These are phyloP conservation scores for Toxicodendron radicans DNA, from an alignment of 345 rosid genomes.

Conservation along the genomic window DNA sequence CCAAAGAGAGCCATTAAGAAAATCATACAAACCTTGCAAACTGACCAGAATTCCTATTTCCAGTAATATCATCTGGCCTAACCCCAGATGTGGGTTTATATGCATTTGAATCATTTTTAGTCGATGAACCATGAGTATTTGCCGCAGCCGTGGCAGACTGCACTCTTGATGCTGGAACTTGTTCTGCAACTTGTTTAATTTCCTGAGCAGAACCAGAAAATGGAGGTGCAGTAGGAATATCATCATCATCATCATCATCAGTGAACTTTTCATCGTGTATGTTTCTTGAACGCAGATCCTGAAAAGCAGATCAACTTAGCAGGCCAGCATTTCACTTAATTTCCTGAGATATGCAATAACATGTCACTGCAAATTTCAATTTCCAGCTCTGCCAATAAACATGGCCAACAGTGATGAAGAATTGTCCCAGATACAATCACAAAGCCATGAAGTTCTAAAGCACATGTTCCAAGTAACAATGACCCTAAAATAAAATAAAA, in stretches of 20 bases:
- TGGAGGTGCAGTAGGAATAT: constrained; percentile 92
- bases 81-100: constrained; percentile 25
- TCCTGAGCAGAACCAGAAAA: constrained; percentile 55
- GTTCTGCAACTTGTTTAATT: constrained; percentile 36
- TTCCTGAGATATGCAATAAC: too few relatives aligned
- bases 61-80: constrained; percentile 37
- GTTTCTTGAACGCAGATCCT: constrained; percentile 45
- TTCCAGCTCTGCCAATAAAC: too few relatives aligned
- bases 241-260: constrained; percentile 52
- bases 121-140: constrained; percentile 25
- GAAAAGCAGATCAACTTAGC: constrained; percentile 24
- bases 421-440: too few relatives aligned
- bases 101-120: constrained; percentile 33
- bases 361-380: too few relatives aligned
- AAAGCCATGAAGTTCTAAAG: too few relatives aligned
- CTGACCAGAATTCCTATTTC: constrained; percentile 45
- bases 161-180: constrained; percentile 29
- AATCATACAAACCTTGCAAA: constrained; percentile 48
- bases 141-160: constrained; percentile 15
- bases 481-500: too few relatives aligned
- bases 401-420: too few relatives aligned
- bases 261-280: constrained; percentile 35
- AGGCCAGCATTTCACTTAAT: not conserved
- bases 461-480: too few relatives aligned
- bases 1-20: constrained; percentile 10